phyloP scores from a whole-genome alignment of 805 yeast genomes.

The Saccharomycopsis malanga region DNA sequence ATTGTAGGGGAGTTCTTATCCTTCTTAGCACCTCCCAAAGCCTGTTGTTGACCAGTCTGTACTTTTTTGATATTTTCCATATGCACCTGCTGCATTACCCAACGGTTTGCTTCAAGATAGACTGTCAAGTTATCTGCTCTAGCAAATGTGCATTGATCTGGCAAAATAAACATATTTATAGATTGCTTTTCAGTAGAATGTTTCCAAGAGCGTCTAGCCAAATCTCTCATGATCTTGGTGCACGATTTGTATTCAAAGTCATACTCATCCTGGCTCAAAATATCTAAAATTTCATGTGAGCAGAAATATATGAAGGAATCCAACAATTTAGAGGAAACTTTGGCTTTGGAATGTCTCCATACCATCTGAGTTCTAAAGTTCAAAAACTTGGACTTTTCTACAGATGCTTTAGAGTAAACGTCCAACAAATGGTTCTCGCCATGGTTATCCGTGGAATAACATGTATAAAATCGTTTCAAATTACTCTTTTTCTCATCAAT shows the following conservation, averaged over 20 bases:
- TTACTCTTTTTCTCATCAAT: slow-evolving; percentile 60
- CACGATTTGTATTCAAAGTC: slow-evolving; percentile 39
- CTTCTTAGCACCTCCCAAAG: slow-evolving; percentile 28
- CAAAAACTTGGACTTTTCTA: slow-evolving; percentile 63
- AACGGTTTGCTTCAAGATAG: slow-evolving; percentile 84
- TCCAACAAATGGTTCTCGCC: slow-evolving; percentile 49
- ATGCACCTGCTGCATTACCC: slow-evolving; percentile 45
- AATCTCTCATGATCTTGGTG: slow-evolving; percentile 69
- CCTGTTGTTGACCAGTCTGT: slow-evolving; percentile 4
- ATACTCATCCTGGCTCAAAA: slow-evolving; percentile 34
- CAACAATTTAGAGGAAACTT: slow-evolving; percentile 68
- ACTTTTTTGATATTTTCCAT: slow-evolving; percentile 10
- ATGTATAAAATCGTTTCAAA: slow-evolving; percentile 52
- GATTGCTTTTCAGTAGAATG: slow-evolving; percentile 54
- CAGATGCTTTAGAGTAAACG: slow-evolving; percentile 58
- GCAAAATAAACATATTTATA: slow-evolving; percentile 64
- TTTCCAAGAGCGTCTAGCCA: slow-evolving; percentile 89
- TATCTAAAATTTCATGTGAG: slow-evolving; percentile 43
- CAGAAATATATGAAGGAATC: slow-evolving; percentile 70
- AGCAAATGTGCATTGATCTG: slow-evolving; percentile 61
- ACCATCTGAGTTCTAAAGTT: slow-evolving; percentile 78
- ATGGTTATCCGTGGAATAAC: slow-evolving; percentile 47
- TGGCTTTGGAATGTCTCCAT: slow-evolving; percentile 79
- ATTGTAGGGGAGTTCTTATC: slow-evolving; percentile 62
- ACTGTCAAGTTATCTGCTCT: slow-evolving; percentile 75